Evolutionary conservation across 345 rosid genomes (phyloP), one percentile per base, ranked within the genome.

Genomic region (Mallotus nudiflorus): DNA sequence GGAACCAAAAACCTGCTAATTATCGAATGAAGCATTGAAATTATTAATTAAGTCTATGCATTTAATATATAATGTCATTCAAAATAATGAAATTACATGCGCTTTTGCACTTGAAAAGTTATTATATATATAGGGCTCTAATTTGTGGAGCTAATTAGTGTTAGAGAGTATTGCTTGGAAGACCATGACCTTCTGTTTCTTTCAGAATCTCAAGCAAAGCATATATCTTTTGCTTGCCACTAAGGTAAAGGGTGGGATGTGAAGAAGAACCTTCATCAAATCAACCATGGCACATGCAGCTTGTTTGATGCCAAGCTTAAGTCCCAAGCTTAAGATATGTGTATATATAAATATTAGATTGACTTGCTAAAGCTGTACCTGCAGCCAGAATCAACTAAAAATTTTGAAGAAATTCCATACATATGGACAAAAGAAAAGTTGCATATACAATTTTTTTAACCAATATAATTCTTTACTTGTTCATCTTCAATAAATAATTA

Each of bases 221-320:
- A 73, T 76, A 74, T 74, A 39, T 78, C 77, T 76, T 83, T 83
- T 82, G 80, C 75, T 82, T 80, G 74, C 78, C 83, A 76, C 70
- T 78, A 55, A n/a, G 77, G 80, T 72, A 82, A 86, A 80, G 83
- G 56, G 69, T 62, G 62, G 62, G 71, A 60, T 63, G 65, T 44
- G 63, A 68, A 69, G 72, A 70, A 69, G 72, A 77, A 72, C 65
- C 64, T 66, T 54, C 70, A 72, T 42, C 67, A 67, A 48, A 42
- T 71, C 44, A 48, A 42, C 68, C 44, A 62, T 54, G 62, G 64
- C 71, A 57, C 15, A 51, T 39, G 37, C 31, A 39, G 28, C 65
- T 39, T 48, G 29, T 55, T 44, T 67, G 78, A 79, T 79, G 69
- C 82, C 75, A 81, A 73, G 55, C 82, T 83, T 75, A 63, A 67